Conservation (phyloP, 768 basidiomycete species). For the Thelephora ganbajun region DNA sequence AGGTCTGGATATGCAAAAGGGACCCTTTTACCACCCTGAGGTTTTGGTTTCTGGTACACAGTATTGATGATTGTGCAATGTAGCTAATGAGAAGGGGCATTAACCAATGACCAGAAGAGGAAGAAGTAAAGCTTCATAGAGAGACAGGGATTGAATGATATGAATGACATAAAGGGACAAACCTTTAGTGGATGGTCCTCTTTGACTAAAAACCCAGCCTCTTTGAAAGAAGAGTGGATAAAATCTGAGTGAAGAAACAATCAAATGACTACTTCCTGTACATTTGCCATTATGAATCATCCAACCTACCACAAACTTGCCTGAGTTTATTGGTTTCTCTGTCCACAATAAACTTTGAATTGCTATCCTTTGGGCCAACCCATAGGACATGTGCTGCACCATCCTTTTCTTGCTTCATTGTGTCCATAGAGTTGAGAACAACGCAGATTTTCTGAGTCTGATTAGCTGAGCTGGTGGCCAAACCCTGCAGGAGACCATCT, state of each 20-base stretch:
- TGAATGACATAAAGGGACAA: neutral
- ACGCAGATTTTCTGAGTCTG: conserved; percentile 24
- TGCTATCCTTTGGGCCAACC: conserved; percentile 27
- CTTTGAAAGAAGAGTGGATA: conserved; percentile 15
- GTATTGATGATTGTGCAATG: conserved; percentile 26
- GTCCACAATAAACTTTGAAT: conserved; percentile 7
- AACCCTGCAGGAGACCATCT: neutral
- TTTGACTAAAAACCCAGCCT: conserved; percentile 18
- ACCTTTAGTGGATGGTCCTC: conserved; percentile 25
- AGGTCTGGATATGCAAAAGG: conserved; percentile 30
- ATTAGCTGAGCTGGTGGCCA: too few relatives aligned
- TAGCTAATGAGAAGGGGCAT: conserved; percentile 12
- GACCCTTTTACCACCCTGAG: conserved; percentile 14
- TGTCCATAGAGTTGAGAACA: conserved; percentile 33
- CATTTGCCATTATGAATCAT: neutral
- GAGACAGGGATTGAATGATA: too few relatives aligned
- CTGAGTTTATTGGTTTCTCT: conserved; percentile 19
- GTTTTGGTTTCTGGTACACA: conserved; percentile 16
- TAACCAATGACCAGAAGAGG: too few relatives aligned
- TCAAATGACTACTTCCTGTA: neutral
- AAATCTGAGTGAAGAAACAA: conserved; percentile 13
- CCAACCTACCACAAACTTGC: conserved; percentile 21
- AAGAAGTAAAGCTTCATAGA: neutral
- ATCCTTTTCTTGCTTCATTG: conserved; percentile 28
- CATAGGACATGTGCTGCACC: conserved; percentile 41